A percentile compares a stretch with the other conserved stretches of the same genome.
Conservation (phyloP, 2,329 filamentous ascomycete genomes). For the Colletotrichum theobromicola region DNA sequence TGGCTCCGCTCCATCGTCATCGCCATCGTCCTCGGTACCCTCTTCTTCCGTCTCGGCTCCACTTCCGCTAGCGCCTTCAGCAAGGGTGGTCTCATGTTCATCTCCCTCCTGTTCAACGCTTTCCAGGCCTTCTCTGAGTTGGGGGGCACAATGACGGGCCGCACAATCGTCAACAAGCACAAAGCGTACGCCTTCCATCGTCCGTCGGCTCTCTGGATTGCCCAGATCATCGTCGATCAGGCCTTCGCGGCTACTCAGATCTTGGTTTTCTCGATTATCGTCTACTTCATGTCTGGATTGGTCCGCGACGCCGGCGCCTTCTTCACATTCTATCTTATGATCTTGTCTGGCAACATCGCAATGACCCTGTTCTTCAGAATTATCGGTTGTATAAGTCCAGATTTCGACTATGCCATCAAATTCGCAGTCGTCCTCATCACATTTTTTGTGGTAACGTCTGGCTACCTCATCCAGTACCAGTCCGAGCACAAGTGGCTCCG, state of each 20-base stretch:
- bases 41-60: conserved; percentile 74
- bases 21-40: conserved; percentile 79
- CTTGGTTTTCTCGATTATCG: conserved; percentile 73
- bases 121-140: conserved; percentile 86
- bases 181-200: conserved; percentile 83
- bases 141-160: conserved; percentile 74
- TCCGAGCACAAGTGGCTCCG: conserved; percentile 76
- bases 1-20: conserved; percentile 74
- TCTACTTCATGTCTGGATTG: conserved; percentile 80
- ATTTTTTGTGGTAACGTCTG: conserved; percentile 80
- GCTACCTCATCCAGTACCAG: conserved; percentile 84
- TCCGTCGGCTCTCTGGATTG: conserved; percentile 83
- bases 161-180: conserved; percentile 84
- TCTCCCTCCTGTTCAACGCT: conserved; percentile 83
- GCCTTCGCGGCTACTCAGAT: conserved; percentile 75
- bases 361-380: conserved; percentile 83
- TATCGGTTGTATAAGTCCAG: conserved; percentile 75
- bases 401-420: conserved; percentile 87
- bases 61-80: conserved; percentile 77
- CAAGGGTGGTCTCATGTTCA: conserved; percentile 82
- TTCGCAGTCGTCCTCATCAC: conserved; percentile 81
- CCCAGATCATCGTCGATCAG: conserved; percentile 80
- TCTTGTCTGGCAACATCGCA: conserved; percentile 70
- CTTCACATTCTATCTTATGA: conserved; percentile 77
- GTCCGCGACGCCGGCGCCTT: conserved; percentile 75